Base-by-base conservation (phyloP, 768 basidiomycete species). In the Lactarius psammicola region DNA sequence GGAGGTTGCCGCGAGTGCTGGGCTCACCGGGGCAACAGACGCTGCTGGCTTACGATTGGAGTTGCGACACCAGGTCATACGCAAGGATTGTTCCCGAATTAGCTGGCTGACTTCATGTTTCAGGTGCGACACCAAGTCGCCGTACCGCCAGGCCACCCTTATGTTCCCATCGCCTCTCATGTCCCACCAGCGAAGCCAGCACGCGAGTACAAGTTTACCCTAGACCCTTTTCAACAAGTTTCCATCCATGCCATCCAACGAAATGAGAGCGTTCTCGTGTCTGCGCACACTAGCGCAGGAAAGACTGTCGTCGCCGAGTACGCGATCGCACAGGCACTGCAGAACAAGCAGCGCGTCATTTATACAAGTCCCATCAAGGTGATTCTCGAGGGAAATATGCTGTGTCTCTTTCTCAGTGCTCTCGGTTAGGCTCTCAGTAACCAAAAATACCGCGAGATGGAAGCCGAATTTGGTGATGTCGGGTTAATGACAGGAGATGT, bases 361-460 rank as follows among this genome's bases (percentile, higher is more conserved):
- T 99, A 99, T 79, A 99, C 97, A 28, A 95, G 92, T 84, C 97
- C 97, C 62, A 99, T 99, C 80, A 99, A 99, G 86, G 96, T 95
- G 77, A 73, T 86, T 82, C 46, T 74, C 44, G 60, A 66, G 59
- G 5, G 17, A 59, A 30, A 46, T 42, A 34, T 36, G 33, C n/a
- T 31, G 13, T 15, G 36, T 36, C 60, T 66, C 38, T 66, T 65
- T 36, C 51, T 69, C 66, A 57, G 57, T 71, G 56, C 33, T 46
- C 49, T 33, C 62, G 60, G 70, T 28, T 78, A 98, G 96, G 97
- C 97, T 1, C 80, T 98, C 71, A 96, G 94, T 73, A 98, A 99
- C 76, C 97, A 99, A 76, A 98, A 99, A 78, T 99, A 96, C 76
- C 90, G 97, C 71, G 97, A 99, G 76, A 92, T 99, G 88, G 81